A percentile compares a stretch with the other conserved stretches of the same genome.
Conservation (phyloP, 2,329 filamentous ascomycete species). For the Aspergillus jensenii region DNA sequence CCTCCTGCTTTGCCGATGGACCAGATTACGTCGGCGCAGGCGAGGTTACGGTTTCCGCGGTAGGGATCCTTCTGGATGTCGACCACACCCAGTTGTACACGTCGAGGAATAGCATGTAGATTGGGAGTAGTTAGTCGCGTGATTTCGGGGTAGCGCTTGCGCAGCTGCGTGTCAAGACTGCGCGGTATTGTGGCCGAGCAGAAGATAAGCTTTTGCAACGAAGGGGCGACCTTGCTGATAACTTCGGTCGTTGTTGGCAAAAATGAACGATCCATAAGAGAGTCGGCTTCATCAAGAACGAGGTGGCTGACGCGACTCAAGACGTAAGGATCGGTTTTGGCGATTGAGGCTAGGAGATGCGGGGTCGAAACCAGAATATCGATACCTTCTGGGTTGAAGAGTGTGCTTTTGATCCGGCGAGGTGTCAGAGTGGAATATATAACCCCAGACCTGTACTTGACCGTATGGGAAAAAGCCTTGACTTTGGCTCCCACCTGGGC, state of each 20-base stretch:
- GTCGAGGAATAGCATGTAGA: conserved; percentile 89
- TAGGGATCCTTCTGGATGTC: conserved; percentile 93
- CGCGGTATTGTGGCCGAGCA: conserved; percentile 96
- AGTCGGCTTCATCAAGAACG: conserved; percentile 93
- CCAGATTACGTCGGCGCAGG: conserved; percentile 94
- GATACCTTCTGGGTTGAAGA: conserved; percentile 78
- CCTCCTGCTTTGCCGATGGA: conserved; percentile 77
- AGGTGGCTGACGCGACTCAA: conserved; percentile 88
- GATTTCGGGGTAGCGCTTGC: conserved; percentile 77
- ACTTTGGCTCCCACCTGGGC: conserved; percentile 78
- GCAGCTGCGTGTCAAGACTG: conserved; percentile 82
- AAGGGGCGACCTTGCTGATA: conserved; percentile 77
- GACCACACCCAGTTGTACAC: conserved; percentile 90
- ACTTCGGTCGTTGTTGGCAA: conserved; percentile 77
- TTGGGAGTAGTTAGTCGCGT: conserved; percentile 89
- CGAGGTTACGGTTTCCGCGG: conserved; percentile 85
- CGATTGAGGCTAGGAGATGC: conserved; percentile 83
- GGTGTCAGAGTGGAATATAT: conserved; percentile 76
- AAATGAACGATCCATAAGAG: conserved; percentile 91
- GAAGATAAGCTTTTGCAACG: conserved; percentile 80
- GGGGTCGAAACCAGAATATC: conserved; percentile 87
- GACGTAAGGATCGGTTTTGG: conserved; percentile 85
- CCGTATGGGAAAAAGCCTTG: conserved; percentile 77
- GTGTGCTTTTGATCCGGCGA: conserved; percentile 75
- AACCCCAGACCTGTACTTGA: conserved; percentile 82